Evolutionary conservation across 768 basidiomycete genomes (phyloP), one percentile per base, ranked within the genome.

Genomic region (Clavaria fumosa): DNA sequence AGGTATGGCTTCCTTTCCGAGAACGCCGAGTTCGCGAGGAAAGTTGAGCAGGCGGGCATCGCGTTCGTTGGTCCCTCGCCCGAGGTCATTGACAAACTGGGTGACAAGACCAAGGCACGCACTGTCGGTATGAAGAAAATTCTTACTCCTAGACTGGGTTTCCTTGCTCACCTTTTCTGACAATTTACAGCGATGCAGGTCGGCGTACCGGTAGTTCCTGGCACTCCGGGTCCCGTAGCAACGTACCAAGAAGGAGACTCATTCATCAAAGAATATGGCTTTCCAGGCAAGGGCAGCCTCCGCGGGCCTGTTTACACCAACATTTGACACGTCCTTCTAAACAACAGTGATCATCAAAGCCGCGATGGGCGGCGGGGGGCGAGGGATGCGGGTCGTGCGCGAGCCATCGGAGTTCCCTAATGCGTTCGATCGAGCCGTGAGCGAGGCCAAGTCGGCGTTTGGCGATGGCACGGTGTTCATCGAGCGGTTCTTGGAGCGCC

Each of bases 391-490:
- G 51, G 93, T 99, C 39, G 95, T 99, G 23, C 78, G 88, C 44
- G 86, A 90, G 51, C 81, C 91, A 56, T 78, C 78, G 21, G 81
- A 88, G 48, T 96, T 97, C 69, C 70, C 88, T 61, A 65, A 71
- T 40, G 66, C 82, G 5, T 97, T 97, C 55, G 72, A 88, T 52
- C 81, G 89, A 41, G 93, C 95, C 10, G 88, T 89, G 43, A 78
- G 74, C 49, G 95, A 99, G 57, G 95, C 95, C 44, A 96, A 79
- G 59, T 73, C 86, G 35, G 90, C 95, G 12, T 99, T 99, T 53
- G 95, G 95, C 38, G 89, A 99, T 51, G 95, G 95, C 22, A 97
- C 91, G 21, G 95, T 97, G 46, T 97, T 99, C 62, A 95, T 97
- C 53, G 95, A 97, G 53, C 88, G 91, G 48, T 90, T 88, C 68